These are phyloP conservation scores for Volvox africanus DNA, from an alignment of 139 green algal genomes.

Conservation along the genomic window DNA sequence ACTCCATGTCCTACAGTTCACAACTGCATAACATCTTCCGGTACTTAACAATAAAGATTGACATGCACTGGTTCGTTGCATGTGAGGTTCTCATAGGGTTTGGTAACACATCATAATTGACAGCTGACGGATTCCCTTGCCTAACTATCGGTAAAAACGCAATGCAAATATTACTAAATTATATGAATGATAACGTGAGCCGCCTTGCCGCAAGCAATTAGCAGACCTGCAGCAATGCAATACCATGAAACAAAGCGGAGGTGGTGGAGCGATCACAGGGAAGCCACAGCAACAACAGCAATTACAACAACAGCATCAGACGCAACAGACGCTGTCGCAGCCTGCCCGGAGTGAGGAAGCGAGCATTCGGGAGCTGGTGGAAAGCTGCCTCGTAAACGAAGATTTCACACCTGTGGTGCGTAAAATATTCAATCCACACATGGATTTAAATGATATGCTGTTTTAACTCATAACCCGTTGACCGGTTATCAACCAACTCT, in stretches of 20 bases:
- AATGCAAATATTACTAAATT: no score
- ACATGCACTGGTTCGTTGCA: background rate
- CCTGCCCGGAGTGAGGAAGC: conserved; percentile 22
- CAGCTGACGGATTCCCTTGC: no score
- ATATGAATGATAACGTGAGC: no score
- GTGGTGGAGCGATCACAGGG: background rate
- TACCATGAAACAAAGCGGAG: background rate
- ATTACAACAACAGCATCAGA: background rate
- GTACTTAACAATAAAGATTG: background rate
- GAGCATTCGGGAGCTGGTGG: conserved; percentile 61
- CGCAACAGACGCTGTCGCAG: background rate
- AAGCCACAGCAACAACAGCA: background rate
- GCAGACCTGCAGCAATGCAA: background rate
- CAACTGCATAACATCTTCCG: background rate
- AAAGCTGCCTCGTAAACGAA: conserved; percentile 59
- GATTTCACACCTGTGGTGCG: conserved; percentile 63
- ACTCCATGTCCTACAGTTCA: no score
- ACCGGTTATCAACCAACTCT: no score
- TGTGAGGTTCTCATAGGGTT: no score
- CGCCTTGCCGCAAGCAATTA: no score
- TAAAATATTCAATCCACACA: background rate
- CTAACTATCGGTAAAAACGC: no score
- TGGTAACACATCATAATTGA: no score
- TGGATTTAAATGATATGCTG: no score
- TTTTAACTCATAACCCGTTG: no score